Evolutionary conservation across 208 protist species (phyloP).

Genomic region (Trypanosoma scelopori): DNA sequence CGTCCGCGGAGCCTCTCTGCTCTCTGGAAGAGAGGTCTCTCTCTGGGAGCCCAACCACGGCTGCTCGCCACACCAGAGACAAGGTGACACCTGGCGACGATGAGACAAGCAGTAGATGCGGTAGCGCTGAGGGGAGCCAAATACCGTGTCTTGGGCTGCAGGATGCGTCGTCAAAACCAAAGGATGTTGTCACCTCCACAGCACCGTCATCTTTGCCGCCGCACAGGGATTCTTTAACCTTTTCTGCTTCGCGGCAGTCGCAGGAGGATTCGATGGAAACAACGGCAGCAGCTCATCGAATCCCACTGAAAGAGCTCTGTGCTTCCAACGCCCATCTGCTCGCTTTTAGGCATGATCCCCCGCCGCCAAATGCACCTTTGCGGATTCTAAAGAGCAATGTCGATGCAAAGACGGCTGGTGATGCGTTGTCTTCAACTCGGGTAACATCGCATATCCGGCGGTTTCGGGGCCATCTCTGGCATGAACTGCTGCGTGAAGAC

Average conservation of each 20-base stretch:
- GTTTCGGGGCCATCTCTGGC: constrained; percentile 24
- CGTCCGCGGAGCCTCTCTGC: too few species aligned
- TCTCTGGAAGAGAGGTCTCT: too few species aligned
- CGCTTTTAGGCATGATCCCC: constrained; percentile 4
- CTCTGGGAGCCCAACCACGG: background rate
- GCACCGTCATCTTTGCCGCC: background rate
- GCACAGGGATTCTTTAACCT: background rate
- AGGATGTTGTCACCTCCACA: too few species aligned
- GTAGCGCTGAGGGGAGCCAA: background rate
- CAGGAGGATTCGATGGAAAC: constrained; percentile 11
- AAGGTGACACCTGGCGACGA: background rate
- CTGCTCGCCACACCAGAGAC: background rate
- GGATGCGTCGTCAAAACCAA: too few species aligned
- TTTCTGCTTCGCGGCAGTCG: background rate
- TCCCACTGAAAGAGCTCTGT: constrained; percentile 1
- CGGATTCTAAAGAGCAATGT: background rate
- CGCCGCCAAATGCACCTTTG: constrained; percentile 8
- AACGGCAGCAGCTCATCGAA: background rate
- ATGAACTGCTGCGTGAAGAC: constrained; percentile 13
- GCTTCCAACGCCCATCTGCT: constrained; percentile 4
- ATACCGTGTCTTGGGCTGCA: background rate
- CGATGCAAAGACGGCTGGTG: background rate
- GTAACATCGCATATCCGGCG: constrained; percentile 4
- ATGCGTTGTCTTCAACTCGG: background rate
- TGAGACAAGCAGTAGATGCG: background rate